Conservation (phyloP, 1,139 yeast genomes). For the Yarrowia galli region DNA sequence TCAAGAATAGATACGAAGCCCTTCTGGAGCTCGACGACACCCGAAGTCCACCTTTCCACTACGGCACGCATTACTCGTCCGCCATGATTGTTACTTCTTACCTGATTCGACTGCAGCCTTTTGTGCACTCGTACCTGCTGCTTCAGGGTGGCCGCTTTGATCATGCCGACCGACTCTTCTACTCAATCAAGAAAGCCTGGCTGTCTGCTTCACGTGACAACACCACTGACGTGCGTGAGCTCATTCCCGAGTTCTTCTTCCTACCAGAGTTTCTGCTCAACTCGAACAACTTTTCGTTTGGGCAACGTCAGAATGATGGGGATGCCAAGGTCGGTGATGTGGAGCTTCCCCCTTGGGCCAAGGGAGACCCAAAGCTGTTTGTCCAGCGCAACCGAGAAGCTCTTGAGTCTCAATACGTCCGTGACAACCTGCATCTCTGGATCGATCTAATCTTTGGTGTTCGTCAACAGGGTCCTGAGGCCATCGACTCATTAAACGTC, state of each 20-base stretch:
- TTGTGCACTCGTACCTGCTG: slow-evolving; percentile 75
- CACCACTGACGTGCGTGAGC: slow-evolving; percentile 84
- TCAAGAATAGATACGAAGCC: slow-evolving; percentile 74
- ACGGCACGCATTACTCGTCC: slow-evolving; percentile 90
- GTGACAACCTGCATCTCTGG: slow-evolving; percentile 78
- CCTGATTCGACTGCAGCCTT: slow-evolving; percentile 76
- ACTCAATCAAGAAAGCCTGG: slow-evolving; percentile 79
- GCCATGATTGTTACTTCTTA: slow-evolving; percentile 90
- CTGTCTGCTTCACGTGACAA: slow-evolving; percentile 75
- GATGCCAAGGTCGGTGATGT: slow-evolving; percentile 61
- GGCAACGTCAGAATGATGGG: slow-evolving; percentile 68
- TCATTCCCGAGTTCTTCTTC: slow-evolving; percentile 83
- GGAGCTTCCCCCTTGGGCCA: slow-evolving; percentile 80
- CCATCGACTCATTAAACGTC: slow-evolving; percentile 70
- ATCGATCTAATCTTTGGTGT: slow-evolving; percentile 81
- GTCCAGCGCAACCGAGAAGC: slow-evolving; percentile 80
- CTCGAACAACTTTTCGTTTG: slow-evolving; percentile 70
- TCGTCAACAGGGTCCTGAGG: slow-evolving; percentile 75
- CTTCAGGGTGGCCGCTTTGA: slow-evolving; percentile 89
- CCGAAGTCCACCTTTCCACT: slow-evolving; percentile 75
- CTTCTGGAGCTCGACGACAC: slow-evolving; percentile 62
- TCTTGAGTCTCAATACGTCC: slow-evolving; percentile 78
- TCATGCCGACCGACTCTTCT: slow-evolving; percentile 81
- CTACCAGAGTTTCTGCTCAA: slow-evolving; percentile 78
- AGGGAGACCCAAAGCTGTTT: slow-evolving; percentile 73